Evolutionary conservation across 2,329 filamentous ascomycete genomes (phyloP).

Genomic region (Alternaria longipes): DNA sequence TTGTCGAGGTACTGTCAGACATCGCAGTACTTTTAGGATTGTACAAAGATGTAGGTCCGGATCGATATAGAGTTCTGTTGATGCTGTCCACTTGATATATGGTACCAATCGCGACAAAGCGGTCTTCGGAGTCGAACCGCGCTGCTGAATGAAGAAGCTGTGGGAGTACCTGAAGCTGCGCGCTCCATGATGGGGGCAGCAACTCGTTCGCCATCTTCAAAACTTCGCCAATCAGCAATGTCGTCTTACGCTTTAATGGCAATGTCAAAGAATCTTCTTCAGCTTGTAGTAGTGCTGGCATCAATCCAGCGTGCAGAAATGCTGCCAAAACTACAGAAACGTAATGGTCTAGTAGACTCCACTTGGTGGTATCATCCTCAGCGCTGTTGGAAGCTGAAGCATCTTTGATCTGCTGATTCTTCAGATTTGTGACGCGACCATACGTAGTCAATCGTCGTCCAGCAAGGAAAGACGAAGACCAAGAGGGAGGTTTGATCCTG

Average conservation of each 20-base stretch:
- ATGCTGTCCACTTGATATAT: constrained; percentile 99
- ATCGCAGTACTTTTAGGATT: constrained; percentile 35
- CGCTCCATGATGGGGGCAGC: constrained; percentile 82
- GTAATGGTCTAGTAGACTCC: constrained; percentile 91
- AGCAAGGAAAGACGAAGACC: constrained; percentile 95
- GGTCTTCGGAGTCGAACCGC: constrained; percentile 73
- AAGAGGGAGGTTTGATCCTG: constrained; percentile 90
- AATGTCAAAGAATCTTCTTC: constrained; percentile 74
- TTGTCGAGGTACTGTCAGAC: constrained; percentile 31
- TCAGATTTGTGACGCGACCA: constrained; percentile 88
- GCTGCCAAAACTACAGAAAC: constrained; percentile 87
- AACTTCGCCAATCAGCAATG: constrained; percentile 88
- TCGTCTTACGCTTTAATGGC: constrained; percentile 84
- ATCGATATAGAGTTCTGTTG: constrained; percentile 88
- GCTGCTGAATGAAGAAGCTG: constrained; percentile 82
- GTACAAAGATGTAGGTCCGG: constrained; percentile 61
- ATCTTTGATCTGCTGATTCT: constrained; percentile 65
- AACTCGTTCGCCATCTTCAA: constrained; percentile 88
- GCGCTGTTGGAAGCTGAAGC: constrained; percentile 71
- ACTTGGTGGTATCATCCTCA: constrained; percentile 69
- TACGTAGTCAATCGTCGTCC: constrained; percentile 94
- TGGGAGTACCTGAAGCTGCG: constrained; percentile 85
- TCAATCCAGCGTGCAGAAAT: constrained; percentile 80
- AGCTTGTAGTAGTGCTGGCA: constrained; percentile 63
- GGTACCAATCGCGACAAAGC: constrained; percentile 84